Base-by-base conservation (phyloP, 768 basidiomycete genomes). In the Clathrus columnatus region DNA sequence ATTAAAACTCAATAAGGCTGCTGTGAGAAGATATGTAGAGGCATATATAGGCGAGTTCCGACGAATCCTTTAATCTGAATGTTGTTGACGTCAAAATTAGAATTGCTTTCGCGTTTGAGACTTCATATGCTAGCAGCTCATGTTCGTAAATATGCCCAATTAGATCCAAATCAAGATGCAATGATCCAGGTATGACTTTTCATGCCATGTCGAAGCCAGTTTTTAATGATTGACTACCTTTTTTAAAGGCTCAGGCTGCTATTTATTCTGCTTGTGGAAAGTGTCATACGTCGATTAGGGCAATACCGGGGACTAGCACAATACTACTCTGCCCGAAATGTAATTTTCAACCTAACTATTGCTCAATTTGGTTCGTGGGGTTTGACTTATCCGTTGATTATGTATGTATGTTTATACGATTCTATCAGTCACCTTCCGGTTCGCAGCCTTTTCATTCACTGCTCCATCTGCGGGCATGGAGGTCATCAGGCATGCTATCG, bases 401-500 rank as follows among this genome's bases (percentile, higher is more conserved):
- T 32, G 16, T 42, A 24, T 51, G 41, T 53, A 44, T 51, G 49
- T 16, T 30, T 24, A n/a, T 48, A 29, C 20, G 50, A 8, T 53
- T 54, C 57, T 49, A 20, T 3, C 58, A 91, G 89, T 66, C 90
- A 81, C 53, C 78, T 91, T 26, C 89, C 90, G 3, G 86, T 91
- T 16, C 80, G 78, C 26, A 71, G 78, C 0, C 70, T 89, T 4
- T 68, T 87, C 2, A 85, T 90, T 64, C 82, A 83, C 50, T 91
- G 90, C 65, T 76, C 85, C 0, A 69, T 85, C 1, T 92, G 90
- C 64, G 70, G 77, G 43, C 90, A 92, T 59, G 90, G 90, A 0
- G 89, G 89, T 0, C 90, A 92, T 60, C 84, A 85, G 60, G 74
- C 77, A 18, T 92, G 90, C 68, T 90, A 88, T 61, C 76, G 80